Conservation (phyloP, 805 yeast genomes). For the Candida oleophila region DNA sequence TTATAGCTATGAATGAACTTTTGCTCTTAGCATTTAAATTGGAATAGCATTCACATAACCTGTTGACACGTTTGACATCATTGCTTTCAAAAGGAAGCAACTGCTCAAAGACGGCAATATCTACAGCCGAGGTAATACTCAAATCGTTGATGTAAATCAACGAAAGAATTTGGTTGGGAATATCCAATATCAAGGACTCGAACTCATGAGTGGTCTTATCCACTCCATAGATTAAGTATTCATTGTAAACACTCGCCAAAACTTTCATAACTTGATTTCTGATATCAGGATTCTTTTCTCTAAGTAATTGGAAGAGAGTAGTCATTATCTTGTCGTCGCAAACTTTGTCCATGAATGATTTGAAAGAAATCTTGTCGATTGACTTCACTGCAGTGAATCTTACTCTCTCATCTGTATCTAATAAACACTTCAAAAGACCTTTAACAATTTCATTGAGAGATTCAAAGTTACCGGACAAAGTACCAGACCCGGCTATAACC, state of each 20-base stretch:
- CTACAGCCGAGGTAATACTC: conserved; percentile 64
- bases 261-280: conserved; percentile 58
- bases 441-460: conserved; percentile 24
- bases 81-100: conserved; percentile 56
- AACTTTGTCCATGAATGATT: conserved; percentile 47
- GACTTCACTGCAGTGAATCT: conserved; percentile 60
- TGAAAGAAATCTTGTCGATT: conserved; percentile 46
- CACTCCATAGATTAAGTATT: conserved; percentile 29
- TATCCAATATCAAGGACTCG: conserved; percentile 35
- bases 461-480: neutral
- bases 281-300: conserved; percentile 69
- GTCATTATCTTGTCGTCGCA: conserved; percentile 47
- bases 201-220: conserved; percentile 13
- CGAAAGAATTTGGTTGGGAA: conserved; percentile 66
- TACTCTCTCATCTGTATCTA: conserved; percentile 75
- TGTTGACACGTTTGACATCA: conserved; percentile 45
- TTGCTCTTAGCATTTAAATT: conserved; percentile 56
- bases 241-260: conserved; percentile 55
- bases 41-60: conserved; percentile 50
- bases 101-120: conserved; percentile 55
- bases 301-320: conserved; percentile 58
- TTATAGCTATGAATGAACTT: conserved; percentile 66
- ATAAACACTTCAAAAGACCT: conserved; percentile 65
- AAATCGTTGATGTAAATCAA: conserved; percentile 73
- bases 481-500: neutral